Conservation (phyloP, 306 rosid species). For the Trichosanthes cucumerina region DNA sequence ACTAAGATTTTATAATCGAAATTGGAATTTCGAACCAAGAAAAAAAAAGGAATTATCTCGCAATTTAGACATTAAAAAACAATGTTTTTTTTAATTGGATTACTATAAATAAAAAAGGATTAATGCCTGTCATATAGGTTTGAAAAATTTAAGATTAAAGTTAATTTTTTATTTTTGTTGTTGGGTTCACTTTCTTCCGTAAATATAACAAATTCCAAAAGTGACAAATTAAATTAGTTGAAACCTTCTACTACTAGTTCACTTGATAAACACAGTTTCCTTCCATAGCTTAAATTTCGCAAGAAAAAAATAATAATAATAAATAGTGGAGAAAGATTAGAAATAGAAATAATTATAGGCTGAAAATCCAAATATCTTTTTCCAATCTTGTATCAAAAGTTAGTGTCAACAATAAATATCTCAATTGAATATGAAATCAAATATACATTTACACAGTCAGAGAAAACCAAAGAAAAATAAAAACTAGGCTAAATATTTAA, state of each 20-base stretch:
- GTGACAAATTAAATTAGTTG: too few relatives aligned
- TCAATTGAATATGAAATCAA: background rate
- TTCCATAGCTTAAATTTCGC: too few relatives aligned
- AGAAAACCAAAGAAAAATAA: background rate
- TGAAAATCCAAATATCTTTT: too few relatives aligned
- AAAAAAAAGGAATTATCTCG: background rate
- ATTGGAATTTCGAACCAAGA: background rate
- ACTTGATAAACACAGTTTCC: background rate
- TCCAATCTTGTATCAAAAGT: background rate
- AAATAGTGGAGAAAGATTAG: background rate
- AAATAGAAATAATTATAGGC: background rate
- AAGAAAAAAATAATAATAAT: too few relatives aligned
- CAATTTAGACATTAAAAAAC: background rate
- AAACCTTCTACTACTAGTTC: background rate
- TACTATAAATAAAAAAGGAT: background rate
- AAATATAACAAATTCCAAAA: background rate
- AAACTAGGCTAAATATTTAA: too few relatives aligned
- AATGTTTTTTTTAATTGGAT: background rate
- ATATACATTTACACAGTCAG: too few relatives aligned
- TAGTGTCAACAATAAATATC: too few relatives aligned
- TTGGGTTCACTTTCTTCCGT: background rate
- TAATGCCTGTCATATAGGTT: background rate
- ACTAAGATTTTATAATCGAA: background rate
- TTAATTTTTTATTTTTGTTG: background rate
- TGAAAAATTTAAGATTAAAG: background rate